Evolutionary conservation across 116 monocot genomes (phyloP).

Genomic region (Thalassia testudinum): DNA sequence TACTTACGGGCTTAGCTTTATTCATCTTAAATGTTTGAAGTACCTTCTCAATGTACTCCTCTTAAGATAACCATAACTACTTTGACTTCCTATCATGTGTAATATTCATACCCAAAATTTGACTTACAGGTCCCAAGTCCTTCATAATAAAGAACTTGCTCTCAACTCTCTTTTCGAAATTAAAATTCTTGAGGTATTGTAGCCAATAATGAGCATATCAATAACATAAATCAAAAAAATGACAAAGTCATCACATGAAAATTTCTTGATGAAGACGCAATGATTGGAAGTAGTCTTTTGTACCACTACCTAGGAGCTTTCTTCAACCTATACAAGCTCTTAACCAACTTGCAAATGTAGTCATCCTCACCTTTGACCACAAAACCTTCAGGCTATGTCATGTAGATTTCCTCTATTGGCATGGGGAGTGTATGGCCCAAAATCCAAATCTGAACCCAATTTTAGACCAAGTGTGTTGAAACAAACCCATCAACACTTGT

Average conservation of each 20-base stretch:
- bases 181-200: background rate
- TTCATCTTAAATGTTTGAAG: conserved; percentile 1
- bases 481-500: too few relatives aligned
- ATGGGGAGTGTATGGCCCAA: too few relatives aligned
- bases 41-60: background rate
- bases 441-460: too few relatives aligned
- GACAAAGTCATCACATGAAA: background rate
- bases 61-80: background rate
- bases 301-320: too few relatives aligned
- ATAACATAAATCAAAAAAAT: background rate
- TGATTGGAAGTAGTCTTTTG: too few relatives aligned
- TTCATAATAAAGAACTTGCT: background rate
- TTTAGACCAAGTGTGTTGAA: too few relatives aligned
- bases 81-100: background rate
- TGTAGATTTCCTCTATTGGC: too few relatives aligned
- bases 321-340: background rate
- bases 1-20: background rate
- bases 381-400: too few relatives aligned
- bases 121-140: background rate
- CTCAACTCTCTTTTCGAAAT: background rate
- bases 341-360: too few relatives aligned
- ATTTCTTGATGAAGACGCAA: too few relatives aligned
- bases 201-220: background rate
- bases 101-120: background rate
- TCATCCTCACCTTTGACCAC: too few relatives aligned